A percentile compares a stretch with the other conserved stretches of the same genome.
These are phyloP conservation scores for Apiospora rasikravindrae DNA, from an alignment of 2,329 filamentous ascomycete species.

Conservation along the genomic window DNA sequence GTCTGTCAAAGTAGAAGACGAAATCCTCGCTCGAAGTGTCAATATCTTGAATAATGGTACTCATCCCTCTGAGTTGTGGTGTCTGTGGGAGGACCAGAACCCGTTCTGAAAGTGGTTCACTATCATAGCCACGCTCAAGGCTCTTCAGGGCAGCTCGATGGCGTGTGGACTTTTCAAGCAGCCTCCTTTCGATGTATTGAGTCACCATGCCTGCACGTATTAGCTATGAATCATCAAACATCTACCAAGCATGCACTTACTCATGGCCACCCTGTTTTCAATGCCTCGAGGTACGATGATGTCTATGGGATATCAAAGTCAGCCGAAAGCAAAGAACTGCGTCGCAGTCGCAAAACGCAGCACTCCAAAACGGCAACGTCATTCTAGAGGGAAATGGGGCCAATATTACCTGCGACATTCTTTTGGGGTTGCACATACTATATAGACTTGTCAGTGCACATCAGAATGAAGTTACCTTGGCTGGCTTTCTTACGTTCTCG, in stretches of 20 bases:
- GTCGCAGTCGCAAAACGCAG: neutral
- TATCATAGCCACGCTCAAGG: constrained; percentile 74
- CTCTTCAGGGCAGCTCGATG: constrained; percentile 81
- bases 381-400: neutral
- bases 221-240: neutral
- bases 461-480: neutral
- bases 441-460: neutral
- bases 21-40: constrained; percentile 85
- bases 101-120: constrained; percentile 74
- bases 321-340: constrained; percentile 15
- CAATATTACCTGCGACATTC: constrained; percentile 72
- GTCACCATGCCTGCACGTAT: constrained; percentile 77
- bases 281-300: constrained; percentile 95
- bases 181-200: constrained; percentile 87
- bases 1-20: constrained; percentile 94
- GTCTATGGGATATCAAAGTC: constrained; percentile 55
- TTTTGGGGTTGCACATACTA: constrained; percentile 89
- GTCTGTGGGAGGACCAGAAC: constrained; percentile 78
- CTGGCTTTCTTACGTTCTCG: constrained; percentile 61
- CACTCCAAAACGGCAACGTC: no score
- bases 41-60: constrained; percentile 85
- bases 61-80: constrained; percentile 84
- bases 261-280: constrained; percentile 91
- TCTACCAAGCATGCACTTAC: constrained; percentile 46
- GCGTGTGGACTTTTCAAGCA: constrained; percentile 82